These are phyloP conservation scores for Cercospora nicotianae DNA, from an alignment of 2,329 filamentous ascomycete genomes.

Conservation along the genomic window DNA sequence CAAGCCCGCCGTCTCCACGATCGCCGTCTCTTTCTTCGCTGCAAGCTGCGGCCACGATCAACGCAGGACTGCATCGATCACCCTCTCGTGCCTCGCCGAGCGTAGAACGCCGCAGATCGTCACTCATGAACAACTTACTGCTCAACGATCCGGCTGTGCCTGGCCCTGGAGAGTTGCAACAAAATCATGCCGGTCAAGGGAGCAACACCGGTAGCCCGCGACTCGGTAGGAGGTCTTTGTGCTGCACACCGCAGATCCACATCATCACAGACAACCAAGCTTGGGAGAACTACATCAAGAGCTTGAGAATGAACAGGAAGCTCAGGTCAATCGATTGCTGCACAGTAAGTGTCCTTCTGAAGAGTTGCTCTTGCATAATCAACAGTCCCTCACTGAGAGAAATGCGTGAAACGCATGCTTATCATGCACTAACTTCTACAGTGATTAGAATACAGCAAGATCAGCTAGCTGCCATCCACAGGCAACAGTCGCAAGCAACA, in stretches of 20 bases:
- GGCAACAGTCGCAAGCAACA: slow-evolving; percentile 49
- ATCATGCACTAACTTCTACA: slow-evolving; percentile 33
- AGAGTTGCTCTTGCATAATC: not conserved
- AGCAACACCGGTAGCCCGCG: slow-evolving; percentile 34
- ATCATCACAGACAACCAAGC: slow-evolving; percentile 65
- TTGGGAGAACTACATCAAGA: slow-evolving; percentile 77
- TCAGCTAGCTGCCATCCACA: slow-evolving; percentile 59
- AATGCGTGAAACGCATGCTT: not conserved
- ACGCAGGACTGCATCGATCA: slow-evolving; percentile 58
- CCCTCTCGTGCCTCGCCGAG: slow-evolving; percentile 52
- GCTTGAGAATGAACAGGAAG: slow-evolving; percentile 75
- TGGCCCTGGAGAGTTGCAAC: slow-evolving; percentile 68
- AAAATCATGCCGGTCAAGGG: slow-evolving; percentile 32
- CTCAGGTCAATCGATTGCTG: slow-evolving; percentile 75
- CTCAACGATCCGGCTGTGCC: slow-evolving; percentile 70
- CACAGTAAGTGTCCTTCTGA: slow-evolving; percentile 36
- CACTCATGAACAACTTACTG: slow-evolving; percentile 71
- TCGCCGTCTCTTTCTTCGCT: slow-evolving; percentile 67
- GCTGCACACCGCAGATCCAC: slow-evolving; percentile 54
- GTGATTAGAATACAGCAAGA: slow-evolving; percentile 74
- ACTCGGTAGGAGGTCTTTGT: slow-evolving; percentile 38
- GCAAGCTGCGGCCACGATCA: slow-evolving; percentile 74
- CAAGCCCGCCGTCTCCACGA: slow-evolving; percentile 58
- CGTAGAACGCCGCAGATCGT: slow-evolving; percentile 62
- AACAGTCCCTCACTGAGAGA: not conserved